Evolutionary conservation across 257 asterid genomes (phyloP).

Genomic region (Solanum sparsipilum): DNA sequence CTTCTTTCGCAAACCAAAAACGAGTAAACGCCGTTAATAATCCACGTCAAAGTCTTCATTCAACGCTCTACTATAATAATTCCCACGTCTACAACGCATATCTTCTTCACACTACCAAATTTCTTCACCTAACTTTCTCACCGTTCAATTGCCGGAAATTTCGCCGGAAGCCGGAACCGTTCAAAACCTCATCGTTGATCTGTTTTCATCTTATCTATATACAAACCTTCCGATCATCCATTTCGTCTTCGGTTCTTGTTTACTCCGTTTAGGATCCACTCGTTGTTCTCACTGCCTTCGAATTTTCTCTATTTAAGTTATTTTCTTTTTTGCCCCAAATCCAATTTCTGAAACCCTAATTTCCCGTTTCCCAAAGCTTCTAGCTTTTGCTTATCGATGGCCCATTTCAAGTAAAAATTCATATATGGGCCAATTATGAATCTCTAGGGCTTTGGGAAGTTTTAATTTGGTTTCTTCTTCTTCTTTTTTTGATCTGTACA

Average conservation of each 20-base stretch:
- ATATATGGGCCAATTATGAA: constrained; percentile 28
- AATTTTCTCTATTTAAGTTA: constrained; percentile 8
- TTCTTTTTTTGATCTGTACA: constrained; percentile 7
- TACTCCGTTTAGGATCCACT: constrained; percentile 22
- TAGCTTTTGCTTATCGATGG: not conserved
- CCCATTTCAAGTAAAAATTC: not conserved
- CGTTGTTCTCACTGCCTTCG: not conserved
- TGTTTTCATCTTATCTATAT: not conserved
- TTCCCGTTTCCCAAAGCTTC: constrained; percentile 3
- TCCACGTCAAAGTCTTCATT: constrained; percentile 11
- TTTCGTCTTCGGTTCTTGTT: constrained; percentile 36
- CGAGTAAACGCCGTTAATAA: not conserved
- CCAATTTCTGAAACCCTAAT: constrained; percentile 7
- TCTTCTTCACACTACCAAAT: constrained; percentile 15
- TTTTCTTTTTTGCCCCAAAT: not conserved
- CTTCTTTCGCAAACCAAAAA: not conserved
- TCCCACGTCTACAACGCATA: constrained; percentile 13
- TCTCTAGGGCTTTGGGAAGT: constrained; percentile 39
- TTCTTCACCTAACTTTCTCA: not conserved
- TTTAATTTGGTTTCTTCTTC: not conserved
- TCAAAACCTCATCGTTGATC: constrained; percentile 16
- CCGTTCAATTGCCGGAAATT: constrained; percentile 3
- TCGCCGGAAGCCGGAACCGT: not conserved
- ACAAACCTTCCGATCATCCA: not conserved
- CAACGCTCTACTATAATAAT: not conserved